phyloP scores from a whole-genome alignment of 2,329 filamentous ascomycete species.

The Neofusicoccum sp. region DNA sequence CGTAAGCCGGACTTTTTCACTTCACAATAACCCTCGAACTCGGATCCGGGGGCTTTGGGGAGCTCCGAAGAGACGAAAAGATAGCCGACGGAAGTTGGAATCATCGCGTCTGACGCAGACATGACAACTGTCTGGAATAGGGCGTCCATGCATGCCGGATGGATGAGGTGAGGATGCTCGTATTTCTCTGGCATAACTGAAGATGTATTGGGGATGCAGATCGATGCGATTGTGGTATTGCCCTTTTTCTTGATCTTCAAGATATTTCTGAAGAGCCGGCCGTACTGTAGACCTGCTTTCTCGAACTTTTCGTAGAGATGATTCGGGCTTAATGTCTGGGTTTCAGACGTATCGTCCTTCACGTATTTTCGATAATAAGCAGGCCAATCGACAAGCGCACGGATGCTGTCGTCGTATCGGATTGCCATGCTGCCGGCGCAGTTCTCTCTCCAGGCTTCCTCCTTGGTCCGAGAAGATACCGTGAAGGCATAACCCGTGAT shows the following conservation, averaged over 20 bases:
- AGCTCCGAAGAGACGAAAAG: background rate
- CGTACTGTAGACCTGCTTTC: background rate
- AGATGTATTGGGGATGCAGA: background rate
- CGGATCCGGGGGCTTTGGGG: background rate
- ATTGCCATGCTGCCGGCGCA: too few relatives aligned
- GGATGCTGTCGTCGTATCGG: too few relatives aligned
- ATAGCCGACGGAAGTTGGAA: background rate
- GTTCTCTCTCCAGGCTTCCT: too few relatives aligned
- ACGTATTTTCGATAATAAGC: too few relatives aligned
- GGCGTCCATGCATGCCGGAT: slow-evolving; percentile 28
- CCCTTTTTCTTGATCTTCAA: background rate
- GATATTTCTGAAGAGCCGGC: background rate
- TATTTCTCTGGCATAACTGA: background rate
- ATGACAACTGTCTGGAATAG: slow-evolving; percentile 22
- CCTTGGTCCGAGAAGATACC: too few relatives aligned
- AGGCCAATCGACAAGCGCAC: too few relatives aligned
- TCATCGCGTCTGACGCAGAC: background rate
- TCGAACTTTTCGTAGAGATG: too few relatives aligned
- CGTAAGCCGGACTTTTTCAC: background rate
- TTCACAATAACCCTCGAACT: background rate
- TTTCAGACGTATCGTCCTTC: too few relatives aligned
- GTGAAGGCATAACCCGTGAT: background rate
- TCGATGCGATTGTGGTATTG: background rate
- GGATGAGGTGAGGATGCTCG: slow-evolving; percentile 24
- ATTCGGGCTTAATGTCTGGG: too few relatives aligned